Evolutionary conservation across 805 yeast species (phyloP).

Genomic region (Kodamaea restingae): DNA sequence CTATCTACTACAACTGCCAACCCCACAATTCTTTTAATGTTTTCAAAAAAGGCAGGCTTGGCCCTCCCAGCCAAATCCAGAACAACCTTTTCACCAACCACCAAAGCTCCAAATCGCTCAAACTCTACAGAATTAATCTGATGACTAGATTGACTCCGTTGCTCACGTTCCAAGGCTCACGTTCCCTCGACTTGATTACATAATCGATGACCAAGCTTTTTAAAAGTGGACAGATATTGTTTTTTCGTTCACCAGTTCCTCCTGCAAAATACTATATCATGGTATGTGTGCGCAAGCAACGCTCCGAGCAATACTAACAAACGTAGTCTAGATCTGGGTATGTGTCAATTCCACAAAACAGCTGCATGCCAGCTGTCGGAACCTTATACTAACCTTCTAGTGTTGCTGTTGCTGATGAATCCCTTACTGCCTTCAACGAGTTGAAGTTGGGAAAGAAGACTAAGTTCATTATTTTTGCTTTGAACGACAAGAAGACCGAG

Average conservation of each 20-base stretch:
- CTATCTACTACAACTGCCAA: too few species aligned
- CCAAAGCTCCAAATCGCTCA: too few species aligned
- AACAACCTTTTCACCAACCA: too few species aligned
- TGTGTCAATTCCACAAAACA: constrained; percentile 1
- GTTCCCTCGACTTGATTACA: too few species aligned
- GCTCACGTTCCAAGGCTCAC: too few species aligned
- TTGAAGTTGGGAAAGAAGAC: constrained; percentile 88
- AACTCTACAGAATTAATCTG: too few species aligned
- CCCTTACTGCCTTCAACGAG: constrained; percentile 90
- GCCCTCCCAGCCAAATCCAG: too few species aligned
- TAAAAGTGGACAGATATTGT: constrained; percentile 6
- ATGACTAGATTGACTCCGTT: too few species aligned
- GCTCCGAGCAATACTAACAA: constrained; percentile 11
- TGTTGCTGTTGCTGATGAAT: constrained; percentile 65
- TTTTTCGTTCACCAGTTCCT: background rate
- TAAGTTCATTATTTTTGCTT: constrained; percentile 76
- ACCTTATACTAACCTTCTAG: constrained; percentile 28
- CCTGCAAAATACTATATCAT: constrained; percentile 1
- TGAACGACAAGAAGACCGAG: constrained; percentile 84
- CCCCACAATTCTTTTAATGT: too few species aligned
- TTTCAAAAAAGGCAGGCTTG: too few species aligned
- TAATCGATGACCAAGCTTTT: background rate
- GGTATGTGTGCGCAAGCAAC: constrained; percentile 2
- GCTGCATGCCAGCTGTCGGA: background rate
- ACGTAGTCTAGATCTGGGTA: constrained; percentile 18